Evolutionary conservation across 208 protist genomes (phyloP), one percentile per base, ranked within the genome.

Genomic region (Wallacemonas sp.): DNA sequence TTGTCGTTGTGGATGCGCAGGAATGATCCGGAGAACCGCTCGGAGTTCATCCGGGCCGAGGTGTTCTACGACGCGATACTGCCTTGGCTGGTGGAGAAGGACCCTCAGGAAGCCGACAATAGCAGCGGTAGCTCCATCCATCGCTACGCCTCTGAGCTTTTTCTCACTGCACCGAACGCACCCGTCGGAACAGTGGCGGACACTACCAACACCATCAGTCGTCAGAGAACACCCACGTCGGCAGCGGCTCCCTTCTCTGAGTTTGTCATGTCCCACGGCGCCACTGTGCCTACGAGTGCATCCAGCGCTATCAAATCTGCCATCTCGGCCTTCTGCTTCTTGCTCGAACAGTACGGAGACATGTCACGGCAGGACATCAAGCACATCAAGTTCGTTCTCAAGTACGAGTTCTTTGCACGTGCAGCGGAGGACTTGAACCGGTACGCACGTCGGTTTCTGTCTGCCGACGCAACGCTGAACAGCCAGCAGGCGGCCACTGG

Each of bases 51-150:
- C 62, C 79, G 88, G 1, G 72, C 53, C n/a, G 88, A 94, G 55
- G 88, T 94, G 17, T 85, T 94, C 47, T 94, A 94, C 66, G 88
- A 94, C 39, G 82, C 90, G 28, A 66, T 94, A 24, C 70, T 94
- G 42, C 88, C 88, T 44, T 94, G 86, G 86, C 64, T 94, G 19
- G 72, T 80, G 42, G 81, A 91, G 67, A 62, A 74, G 56, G 38
- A 65, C 55, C 56, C 63, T 2, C 64, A 54, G 9, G 34, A 45
- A 6, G 45, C 11, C 12, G 36, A 45, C 19, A n/a, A 3, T 49
- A 28, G 27, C 63, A 22, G 9, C 41, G 15, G 26, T 14, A 22
- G 42, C 28, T 46, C 31, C 22, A n/a, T 39, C 9, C 54, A 70
- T 4, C 78, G 78, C 42, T 84, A 70, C 66, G 72, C 74, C 21